A percentile compares a stretch with the other conserved stretches of the same genome.
Conservation (phyloP, 306 rosid genomes). For the Fragaria nilgerrensis region DNA sequence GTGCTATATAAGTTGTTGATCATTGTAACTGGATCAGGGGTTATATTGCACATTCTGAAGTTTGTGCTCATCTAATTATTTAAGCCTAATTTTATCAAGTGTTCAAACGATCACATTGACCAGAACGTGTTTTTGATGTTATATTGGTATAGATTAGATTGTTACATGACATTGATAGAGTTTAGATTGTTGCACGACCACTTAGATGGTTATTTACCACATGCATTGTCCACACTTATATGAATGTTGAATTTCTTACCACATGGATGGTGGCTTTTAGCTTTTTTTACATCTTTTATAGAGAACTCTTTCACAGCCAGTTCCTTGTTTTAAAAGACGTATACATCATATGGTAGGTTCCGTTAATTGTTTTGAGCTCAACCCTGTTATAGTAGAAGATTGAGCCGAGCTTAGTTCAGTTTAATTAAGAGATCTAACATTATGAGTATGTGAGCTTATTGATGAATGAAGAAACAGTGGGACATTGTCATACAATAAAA, state of each 20-base stretch:
- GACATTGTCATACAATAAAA: too few species aligned
- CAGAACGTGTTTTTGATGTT: not conserved
- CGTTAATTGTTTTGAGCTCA: not conserved
- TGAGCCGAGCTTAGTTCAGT: not conserved
- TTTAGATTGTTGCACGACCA: not conserved
- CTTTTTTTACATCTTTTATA: not conserved
- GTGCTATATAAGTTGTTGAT: not conserved
- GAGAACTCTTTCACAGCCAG: not conserved
- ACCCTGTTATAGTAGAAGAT: not conserved
- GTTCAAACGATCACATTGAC: not conserved
- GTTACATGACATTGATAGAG: not conserved
- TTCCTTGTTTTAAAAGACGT: not conserved
- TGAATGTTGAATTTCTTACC: not conserved
- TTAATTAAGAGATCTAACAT: too few species aligned
- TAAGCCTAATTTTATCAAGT: not conserved
- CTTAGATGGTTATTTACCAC: not conserved
- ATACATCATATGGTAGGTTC: not conserved
- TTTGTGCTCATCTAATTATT: not conserved
- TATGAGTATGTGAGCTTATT: too few species aligned
- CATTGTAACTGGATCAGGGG: not conserved
- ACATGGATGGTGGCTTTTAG: not conserved
- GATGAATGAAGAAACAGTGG: too few species aligned
- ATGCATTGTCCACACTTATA: not conserved
- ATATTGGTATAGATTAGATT: not conserved
- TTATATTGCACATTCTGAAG: not conserved